phyloP scores from a whole-genome alignment of 805 yeast genomes.

The Wickerhamia fluorescens region DNA sequence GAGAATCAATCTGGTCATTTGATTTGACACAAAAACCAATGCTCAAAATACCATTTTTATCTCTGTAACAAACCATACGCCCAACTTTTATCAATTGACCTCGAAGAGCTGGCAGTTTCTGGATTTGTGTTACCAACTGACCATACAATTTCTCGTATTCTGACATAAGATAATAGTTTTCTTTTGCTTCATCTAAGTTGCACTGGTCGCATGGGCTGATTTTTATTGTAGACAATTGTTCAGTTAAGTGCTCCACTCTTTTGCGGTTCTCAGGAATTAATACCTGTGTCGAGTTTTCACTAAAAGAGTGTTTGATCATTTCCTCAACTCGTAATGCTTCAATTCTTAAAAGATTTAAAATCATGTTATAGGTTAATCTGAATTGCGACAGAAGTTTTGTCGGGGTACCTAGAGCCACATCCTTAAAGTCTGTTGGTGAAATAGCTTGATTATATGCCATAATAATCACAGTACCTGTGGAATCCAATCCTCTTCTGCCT shows the following conservation, averaged over 20 bases:
- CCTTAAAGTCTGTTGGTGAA: conserved; percentile 54
- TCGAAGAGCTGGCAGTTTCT: conserved; percentile 41
- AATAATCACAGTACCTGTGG: conserved; percentile 88
- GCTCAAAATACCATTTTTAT: conserved; percentile 31
- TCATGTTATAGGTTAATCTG: conserved; percentile 93
- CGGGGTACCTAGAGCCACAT: conserved; percentile 81
- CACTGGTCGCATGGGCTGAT: conserved; percentile 29
- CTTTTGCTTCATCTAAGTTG: conserved; percentile 36
- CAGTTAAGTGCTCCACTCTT: conserved; percentile 48
- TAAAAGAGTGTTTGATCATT: conserved; percentile 92
- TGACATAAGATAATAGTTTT: conserved; percentile 36
- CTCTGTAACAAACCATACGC: conserved; percentile 52
- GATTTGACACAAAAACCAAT: conserved; percentile 52
- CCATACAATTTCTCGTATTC: conserved; percentile 40
- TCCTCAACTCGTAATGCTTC: conserved; percentile 97
- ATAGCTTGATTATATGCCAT: conserved; percentile 75
- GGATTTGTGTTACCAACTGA: conserved; percentile 41
- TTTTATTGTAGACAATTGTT: conserved; percentile 33
- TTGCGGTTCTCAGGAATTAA: conserved; percentile 80
- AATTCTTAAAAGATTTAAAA: conserved; percentile 79
- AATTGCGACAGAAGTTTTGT: conserved; percentile 89
- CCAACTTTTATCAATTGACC: conserved; percentile 44
- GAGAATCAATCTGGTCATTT: conserved; percentile 18
- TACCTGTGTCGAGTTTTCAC: conserved; percentile 84
- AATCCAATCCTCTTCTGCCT: conserved; percentile 93